Conservation (phyloP, 768 basidiomycete species). For the Rhodotorula paludigena region DNA sequence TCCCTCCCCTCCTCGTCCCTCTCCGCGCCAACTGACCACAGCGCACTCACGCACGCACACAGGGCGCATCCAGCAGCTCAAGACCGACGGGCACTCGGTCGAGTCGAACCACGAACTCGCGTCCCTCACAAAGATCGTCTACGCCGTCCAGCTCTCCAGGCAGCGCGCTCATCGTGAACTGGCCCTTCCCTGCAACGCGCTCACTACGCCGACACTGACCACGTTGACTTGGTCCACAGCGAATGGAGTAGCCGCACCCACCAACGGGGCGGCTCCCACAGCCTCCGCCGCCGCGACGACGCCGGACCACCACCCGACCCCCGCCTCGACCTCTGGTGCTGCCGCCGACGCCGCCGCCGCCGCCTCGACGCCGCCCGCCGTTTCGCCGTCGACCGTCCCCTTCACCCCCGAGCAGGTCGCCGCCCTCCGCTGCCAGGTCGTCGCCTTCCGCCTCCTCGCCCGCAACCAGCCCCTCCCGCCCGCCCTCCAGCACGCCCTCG, state of each 20-base stretch:
- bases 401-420: slow-evolving; percentile 70
- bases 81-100: slow-evolving; percentile 52
- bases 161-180: slow-evolving; percentile 32
- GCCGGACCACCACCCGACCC: background rate
- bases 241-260: too few species aligned
- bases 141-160: slow-evolving; percentile 44
- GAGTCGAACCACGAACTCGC: slow-evolving; percentile 53
- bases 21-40: too few species aligned
- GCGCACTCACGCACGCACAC: background rate
- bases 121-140: slow-evolving; percentile 50
- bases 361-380: slow-evolving; percentile 43
- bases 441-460: slow-evolving; percentile 42
- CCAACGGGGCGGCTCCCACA: background rate
- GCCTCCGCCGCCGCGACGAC: slow-evolving; percentile 17
- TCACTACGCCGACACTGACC: background rate
- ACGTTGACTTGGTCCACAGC: too few species aligned
- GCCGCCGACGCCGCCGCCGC: slow-evolving; percentile 19
- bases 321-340: slow-evolving; percentile 49
- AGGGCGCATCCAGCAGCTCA: slow-evolving; percentile 53
- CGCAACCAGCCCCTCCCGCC: slow-evolving; percentile 42
- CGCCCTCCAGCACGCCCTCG: slow-evolving; percentile 32
- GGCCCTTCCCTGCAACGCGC: background rate
- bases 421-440: slow-evolving; percentile 40
- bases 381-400: slow-evolving; percentile 61
- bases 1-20: too few species aligned